Base-by-base conservation (phyloP, 2,329 filamentous ascomycete genomes). In the Alternaria alternata region DNA sequence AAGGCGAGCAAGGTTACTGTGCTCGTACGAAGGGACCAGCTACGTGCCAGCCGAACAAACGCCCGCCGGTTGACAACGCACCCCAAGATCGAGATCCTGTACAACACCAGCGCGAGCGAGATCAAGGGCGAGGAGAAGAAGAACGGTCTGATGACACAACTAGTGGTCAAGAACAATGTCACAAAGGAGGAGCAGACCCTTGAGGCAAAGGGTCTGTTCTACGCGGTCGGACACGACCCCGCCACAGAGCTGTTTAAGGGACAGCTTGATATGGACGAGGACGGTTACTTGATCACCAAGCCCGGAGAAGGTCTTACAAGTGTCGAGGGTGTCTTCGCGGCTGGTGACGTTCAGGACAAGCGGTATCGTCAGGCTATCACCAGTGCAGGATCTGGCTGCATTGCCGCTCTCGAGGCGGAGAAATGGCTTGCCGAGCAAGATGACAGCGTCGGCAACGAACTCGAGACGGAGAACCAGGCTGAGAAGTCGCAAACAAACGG, bases 331-430 rank as follows among this genome's bases (percentile, higher is more conserved):
- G 93, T 99, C 20, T 99, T 97, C 77, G 95, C 95, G 38, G 95
- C 94, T 9, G 95, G 95, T 66, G 95, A 99, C 78, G 96, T 99
- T 9, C 95, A 99, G 84, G 96, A 99, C 79, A 99, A 98, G 89
- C 89, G 90, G 77, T 99, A 99, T 81, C 88, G 95, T 78, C 95
- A 99, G 84, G 95, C 95, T 47, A 96, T 99, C 69, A 99, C 95
- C 66, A 97, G 94, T 82, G 95, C 95, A 71, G 92, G 94, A 62
- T 93, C 94, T 62, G 95, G 95, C 65, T 99, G 95, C 81, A 90
- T 97, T 83, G 95, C 95, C 54, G 95, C 94, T 11, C 87, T 99
- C 55, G 95, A 99, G 76, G 94, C 94, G 9, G 95, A 99, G 82
- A 96, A 97, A 80, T 97, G 87, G 84, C 84, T 99, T 55, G 85